These are phyloP conservation scores for Geotrichum fermentans DNA, from an alignment of 1,139 yeast species.

Conservation along the genomic window DNA sequence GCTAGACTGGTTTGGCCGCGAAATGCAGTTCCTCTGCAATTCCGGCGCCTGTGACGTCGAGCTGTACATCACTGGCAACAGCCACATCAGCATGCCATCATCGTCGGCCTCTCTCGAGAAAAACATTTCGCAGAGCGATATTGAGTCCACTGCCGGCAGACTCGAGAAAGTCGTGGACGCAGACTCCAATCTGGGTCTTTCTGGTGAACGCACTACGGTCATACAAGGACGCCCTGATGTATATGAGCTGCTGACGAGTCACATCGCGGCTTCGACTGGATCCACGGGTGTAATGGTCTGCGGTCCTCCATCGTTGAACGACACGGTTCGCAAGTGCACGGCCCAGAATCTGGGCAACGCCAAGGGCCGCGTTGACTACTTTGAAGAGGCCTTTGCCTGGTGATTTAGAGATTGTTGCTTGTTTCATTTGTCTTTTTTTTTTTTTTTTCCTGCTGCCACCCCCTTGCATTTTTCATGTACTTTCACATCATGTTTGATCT, in stretches of 20 bases:
- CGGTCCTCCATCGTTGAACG: slow-evolving; percentile 44
- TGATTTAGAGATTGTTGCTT: no score
- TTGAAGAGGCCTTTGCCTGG: slow-evolving; percentile 45
- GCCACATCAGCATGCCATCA: neutral
- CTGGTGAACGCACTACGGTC: slow-evolving; percentile 16
- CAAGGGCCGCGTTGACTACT: slow-evolving; percentile 39
- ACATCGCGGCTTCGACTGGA: slow-evolving; percentile 37
- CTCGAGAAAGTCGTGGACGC: slow-evolving; percentile 8
- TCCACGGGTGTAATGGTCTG: slow-evolving; percentile 40
- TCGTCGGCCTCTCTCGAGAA: neutral
- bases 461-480: no score
- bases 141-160: neutral
- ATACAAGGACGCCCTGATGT: slow-evolving; percentile 44
- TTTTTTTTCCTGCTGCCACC: no score
- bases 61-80: slow-evolving; percentile 34
- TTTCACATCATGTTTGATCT: no score
- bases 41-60: slow-evolving; percentile 35
- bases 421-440: no score
- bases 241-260: slow-evolving; percentile 36
- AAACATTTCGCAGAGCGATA: neutral
- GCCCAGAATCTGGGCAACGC: slow-evolving; percentile 29
- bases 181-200: slow-evolving; percentile 18
- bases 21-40: slow-evolving; percentile 39
- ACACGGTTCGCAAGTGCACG: slow-evolving; percentile 39
- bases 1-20: slow-evolving; percentile 50